Evolutionary conservation across 2,329 filamentous ascomycete genomes (phyloP).

Genomic region (Penicillium sp.): DNA sequence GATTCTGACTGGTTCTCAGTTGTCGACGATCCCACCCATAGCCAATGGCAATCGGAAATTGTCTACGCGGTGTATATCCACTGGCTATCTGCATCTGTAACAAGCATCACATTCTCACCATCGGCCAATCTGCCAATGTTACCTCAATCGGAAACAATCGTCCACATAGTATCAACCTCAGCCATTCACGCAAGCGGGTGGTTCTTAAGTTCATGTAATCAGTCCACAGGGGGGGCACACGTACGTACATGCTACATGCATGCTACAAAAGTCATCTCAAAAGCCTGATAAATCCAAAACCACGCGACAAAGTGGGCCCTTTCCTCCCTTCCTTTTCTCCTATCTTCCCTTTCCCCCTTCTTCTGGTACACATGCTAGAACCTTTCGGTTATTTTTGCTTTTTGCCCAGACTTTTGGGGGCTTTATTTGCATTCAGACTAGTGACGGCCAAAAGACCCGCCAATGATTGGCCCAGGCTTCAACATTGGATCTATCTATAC

Average conservation of each 20-base stretch:
- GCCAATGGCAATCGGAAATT: constrained; percentile 4
- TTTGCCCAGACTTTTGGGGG: background rate
- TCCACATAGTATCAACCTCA: constrained; percentile 2
- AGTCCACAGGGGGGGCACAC: background rate
- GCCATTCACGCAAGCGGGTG: background rate
- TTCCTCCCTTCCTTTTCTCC: background rate
- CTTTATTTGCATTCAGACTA: background rate
- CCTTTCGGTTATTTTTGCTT: background rate
- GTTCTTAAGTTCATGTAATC: background rate
- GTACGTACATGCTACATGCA: background rate
- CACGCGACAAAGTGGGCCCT: constrained; percentile 6
- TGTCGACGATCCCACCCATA: background rate
- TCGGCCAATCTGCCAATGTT: constrained; percentile 4
- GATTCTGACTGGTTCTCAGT: background rate
- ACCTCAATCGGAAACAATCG: constrained; percentile 10
- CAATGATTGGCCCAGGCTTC: background rate
- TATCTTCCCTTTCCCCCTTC: background rate
- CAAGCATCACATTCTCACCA: background rate
- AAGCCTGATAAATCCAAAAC: background rate
- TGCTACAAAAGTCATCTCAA: background rate
- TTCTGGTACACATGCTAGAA: background rate
- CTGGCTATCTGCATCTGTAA: constrained; percentile 2
- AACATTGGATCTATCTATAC: background rate
- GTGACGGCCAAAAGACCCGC: background rate
- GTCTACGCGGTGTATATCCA: background rate